Evolutionary conservation across 164 flowering plant species (phyloP).

Genomic region (Dillenia turbinata): DNA sequence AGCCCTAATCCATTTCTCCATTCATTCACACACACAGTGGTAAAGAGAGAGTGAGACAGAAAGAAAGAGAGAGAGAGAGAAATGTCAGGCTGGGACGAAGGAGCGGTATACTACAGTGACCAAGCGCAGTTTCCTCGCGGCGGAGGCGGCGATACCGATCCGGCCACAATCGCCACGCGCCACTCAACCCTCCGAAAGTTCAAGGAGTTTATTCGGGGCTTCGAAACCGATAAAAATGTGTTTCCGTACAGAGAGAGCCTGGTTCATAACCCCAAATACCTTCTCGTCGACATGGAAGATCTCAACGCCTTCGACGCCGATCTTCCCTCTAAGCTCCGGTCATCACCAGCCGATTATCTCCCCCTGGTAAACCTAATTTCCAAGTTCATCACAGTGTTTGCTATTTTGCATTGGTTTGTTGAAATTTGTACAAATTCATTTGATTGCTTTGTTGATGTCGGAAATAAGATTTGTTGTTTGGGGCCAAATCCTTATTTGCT

Average conservation of each 20-base stretch:
- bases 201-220: constrained; percentile 82
- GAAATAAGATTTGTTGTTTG: no score
- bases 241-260: constrained; percentile 87
- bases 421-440: neutral
- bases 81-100: constrained; percentile 99
- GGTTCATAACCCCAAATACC: constrained; percentile 57
- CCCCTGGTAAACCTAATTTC: constrained; percentile 48
- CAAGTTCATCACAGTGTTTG: neutral
- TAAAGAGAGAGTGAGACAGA: neutral
- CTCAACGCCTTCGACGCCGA: constrained; percentile 72
- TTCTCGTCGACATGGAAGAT: constrained; percentile 70
- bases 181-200: constrained; percentile 66
- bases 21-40: neutral
- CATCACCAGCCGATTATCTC: constrained; percentile 80
- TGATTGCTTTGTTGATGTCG: neutral
- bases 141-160: constrained; percentile 36
- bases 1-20: no score
- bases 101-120: constrained; percentile 91
- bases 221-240: constrained; percentile 54
- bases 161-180: constrained; percentile 38
- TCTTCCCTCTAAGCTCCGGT: constrained; percentile 69
- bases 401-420: neutral
- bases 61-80: constrained; percentile 13
- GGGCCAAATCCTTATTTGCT: no score
- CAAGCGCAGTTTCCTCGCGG: constrained; percentile 89